These are phyloP conservation scores for Fraxinus floribunda DNA, from an alignment of 305 asterid genomes.

Conservation along the genomic window DNA sequence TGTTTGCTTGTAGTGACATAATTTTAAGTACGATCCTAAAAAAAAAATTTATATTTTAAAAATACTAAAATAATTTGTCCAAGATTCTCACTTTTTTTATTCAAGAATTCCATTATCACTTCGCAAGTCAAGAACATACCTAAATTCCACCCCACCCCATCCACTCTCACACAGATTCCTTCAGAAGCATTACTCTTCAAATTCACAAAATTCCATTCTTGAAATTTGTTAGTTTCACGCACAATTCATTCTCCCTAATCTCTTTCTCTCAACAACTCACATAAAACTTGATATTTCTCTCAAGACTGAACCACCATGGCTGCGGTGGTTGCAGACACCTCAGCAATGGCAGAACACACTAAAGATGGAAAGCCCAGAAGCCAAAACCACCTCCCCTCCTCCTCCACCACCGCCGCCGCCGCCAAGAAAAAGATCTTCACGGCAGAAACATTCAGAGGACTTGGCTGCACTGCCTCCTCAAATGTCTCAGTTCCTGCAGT, in stretches of 20 bases:
- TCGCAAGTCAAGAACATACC: neutral
- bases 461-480: conserved; percentile 71
- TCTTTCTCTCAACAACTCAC: neutral
- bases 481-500: conserved; percentile 74
- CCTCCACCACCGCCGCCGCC: conserved; percentile 17
- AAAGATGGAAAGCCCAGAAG: conserved; percentile 37
- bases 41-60: neutral
- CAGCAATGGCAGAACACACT: conserved; percentile 33
- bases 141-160: neutral
- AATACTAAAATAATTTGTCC: neutral
- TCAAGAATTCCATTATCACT: conserved; percentile 9
- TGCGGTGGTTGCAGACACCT: conserved; percentile 20
- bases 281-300: neutral
- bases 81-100: neutral
- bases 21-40: neutral
- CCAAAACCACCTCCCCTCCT: conserved; percentile 29
- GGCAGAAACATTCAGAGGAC: conserved; percentile 56
- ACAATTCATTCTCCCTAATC: neutral
- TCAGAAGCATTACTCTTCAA: conserved; percentile 4
- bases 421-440: conserved; percentile 68
- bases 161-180: neutral
- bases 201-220: conserved; percentile 26
- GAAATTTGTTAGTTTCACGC: conserved; percentile 11
- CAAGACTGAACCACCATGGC: conserved; percentile 16
- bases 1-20: neutral